Percentiles rank a stretch among this genome's conserved stretches.
phyloP scores from a whole-genome alignment of 75 land plant genomes.

The Cryptomeria japonica region DNA sequence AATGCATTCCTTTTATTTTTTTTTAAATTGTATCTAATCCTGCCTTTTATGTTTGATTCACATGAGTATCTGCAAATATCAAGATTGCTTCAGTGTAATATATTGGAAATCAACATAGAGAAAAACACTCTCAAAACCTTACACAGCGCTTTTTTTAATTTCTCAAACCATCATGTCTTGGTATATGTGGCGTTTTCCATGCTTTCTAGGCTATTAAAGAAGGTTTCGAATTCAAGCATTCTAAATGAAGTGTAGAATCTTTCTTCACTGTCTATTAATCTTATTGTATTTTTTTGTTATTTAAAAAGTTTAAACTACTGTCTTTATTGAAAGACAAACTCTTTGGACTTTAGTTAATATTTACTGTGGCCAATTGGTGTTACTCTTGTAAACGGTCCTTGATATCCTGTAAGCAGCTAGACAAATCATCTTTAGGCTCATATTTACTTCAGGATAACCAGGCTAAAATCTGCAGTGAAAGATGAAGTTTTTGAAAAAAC shows the following conservation, averaged over 20 bases:
- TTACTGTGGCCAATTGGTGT: too few relatives aligned
- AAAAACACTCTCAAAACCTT: background rate
- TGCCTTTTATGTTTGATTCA: background rate
- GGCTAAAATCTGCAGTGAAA: too few relatives aligned
- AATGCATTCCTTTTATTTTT: background rate
- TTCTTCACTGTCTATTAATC: background rate
- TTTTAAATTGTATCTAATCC: background rate
- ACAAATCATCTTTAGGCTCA: too few relatives aligned
- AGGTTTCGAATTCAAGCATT: background rate
- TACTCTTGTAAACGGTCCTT: too few relatives aligned
- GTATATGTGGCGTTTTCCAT: background rate
- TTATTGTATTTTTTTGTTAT: background rate
- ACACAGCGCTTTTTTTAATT: background rate
- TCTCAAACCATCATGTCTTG: background rate
- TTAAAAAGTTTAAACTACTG: background rate
- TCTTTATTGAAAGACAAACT: too few relatives aligned
- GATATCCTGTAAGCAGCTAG: too few relatives aligned
- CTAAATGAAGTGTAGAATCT: background rate
- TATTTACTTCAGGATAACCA: too few relatives aligned
- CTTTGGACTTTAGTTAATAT: too few relatives aligned
- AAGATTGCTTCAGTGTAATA: background rate
- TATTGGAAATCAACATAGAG: background rate
- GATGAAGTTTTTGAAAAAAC: too few relatives aligned
- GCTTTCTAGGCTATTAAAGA: background rate
- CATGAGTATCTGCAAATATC: background rate